Percentiles rank a stretch among this genome's conserved stretches.
These are phyloP conservation scores for Trichoderma citrinoviride DNA, from an alignment of 2,329 filamentous ascomycete genomes.

Conservation along the genomic window DNA sequence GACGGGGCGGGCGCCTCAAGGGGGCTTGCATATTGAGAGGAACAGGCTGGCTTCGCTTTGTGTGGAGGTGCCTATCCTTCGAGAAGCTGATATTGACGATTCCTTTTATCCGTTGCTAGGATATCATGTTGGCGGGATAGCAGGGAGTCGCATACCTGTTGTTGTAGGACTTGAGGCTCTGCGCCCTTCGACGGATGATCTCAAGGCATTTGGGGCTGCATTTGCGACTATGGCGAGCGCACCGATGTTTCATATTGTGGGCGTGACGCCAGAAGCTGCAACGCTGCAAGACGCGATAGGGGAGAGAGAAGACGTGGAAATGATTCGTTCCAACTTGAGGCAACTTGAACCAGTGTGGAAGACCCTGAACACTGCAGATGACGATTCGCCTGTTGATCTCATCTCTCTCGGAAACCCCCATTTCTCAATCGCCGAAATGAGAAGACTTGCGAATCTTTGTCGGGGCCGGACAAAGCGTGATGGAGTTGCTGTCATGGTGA, in stretches of 20 bases:
- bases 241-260: constrained; percentile 45
- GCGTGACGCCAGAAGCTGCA: constrained; percentile 40
- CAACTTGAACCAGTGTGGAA: constrained; percentile 8
- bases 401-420: constrained; percentile 47
- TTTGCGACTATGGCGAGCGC: constrained; percentile 43
- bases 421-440: constrained; percentile 41
- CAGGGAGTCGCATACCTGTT: constrained; percentile 35
- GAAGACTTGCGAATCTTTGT: constrained; percentile 33
- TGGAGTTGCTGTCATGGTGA: constrained; percentile 24
- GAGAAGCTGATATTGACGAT: constrained; percentile 34
- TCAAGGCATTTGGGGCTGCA: constrained; percentile 45
- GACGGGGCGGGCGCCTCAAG: constrained; percentile 47
- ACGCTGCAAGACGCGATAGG: constrained; percentile 18
- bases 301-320: not conserved
- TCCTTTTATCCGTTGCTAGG: constrained; percentile 41
- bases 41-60: constrained; percentile 40
- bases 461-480: constrained; percentile 27
- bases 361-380: constrained; percentile 23
- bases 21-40: constrained; percentile 45
- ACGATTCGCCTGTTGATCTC: constrained; percentile 32
- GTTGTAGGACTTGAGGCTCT: constrained; percentile 35
- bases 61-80: constrained; percentile 27
- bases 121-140: constrained; percentile 36
- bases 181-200: constrained; percentile 30
- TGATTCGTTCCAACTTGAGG: not conserved